phyloP scores from a whole-genome alignment of 495 filamentous ascomycete genomes.

The Xylaria intraflava region DNA sequence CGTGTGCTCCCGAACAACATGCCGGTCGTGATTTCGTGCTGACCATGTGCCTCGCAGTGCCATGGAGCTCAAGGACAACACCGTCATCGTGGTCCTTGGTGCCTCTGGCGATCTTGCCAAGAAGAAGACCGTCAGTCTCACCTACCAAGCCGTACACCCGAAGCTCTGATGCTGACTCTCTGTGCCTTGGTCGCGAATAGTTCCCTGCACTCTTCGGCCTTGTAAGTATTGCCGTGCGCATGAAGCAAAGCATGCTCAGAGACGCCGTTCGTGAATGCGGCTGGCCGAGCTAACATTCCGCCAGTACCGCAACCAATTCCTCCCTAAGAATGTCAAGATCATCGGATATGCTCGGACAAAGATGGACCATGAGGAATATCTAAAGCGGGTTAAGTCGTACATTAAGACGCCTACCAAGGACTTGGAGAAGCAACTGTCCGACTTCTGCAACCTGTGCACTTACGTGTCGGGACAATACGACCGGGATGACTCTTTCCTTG shows the following conservation, averaged over 20 bases:
- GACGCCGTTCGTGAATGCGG: background rate
- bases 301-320: constrained; percentile 96
- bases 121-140: constrained; percentile 87
- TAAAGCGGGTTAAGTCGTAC: constrained; percentile 89
- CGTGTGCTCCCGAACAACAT: background rate
- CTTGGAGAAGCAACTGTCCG: constrained; percentile 85
- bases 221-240: constrained; percentile 51
- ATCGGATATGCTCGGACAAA: constrained; percentile 98
- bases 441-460: constrained; percentile 80
- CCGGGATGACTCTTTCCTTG: constrained; percentile 87
- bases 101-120: constrained; percentile 97
- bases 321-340: constrained; percentile 94
- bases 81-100: constrained; percentile 92
- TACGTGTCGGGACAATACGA: constrained; percentile 98
- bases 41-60: constrained; percentile 19
- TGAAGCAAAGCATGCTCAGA: background rate
- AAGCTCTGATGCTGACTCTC: constrained; percentile 26
- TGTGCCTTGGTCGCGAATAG: constrained; percentile 44
- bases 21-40: background rate
- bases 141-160: constrained; percentile 8
- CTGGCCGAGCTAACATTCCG: constrained; percentile 22
- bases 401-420: constrained; percentile 99
- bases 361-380: constrained; percentile 96
- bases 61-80: constrained; percentile 97
- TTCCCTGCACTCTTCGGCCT: constrained; percentile 98